Base-by-base conservation (phyloP, 345 rosid genomes). In the Syzygium jambos region DNA sequence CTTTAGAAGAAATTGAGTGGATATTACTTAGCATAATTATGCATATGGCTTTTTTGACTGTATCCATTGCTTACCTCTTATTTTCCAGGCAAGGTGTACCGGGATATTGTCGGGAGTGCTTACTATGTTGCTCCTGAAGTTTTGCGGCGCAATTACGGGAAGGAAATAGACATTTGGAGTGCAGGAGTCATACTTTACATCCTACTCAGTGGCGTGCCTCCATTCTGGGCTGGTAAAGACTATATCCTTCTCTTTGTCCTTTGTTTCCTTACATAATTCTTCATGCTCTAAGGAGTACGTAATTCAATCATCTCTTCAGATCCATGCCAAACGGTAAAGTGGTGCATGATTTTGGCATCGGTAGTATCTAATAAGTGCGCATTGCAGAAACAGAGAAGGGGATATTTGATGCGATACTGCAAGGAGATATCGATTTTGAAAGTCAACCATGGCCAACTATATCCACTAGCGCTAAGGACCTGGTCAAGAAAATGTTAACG, bases 121-220 rank as follows among this genome's bases (percentile, higher is more conserved):
- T 97, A 97, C 89, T 97, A 97, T 87, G 96, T 97, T 78, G 97
- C 99, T 90, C 99, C 99, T 63, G 98, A 97, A 90, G 96, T 97
- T 17, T 87, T 97, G 84, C 86, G 82, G 38, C 95, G 97, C 13
- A 93, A 88, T 86, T 96, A 96, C 59, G 98, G 99, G 57, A 96
- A 96, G 91, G 98, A 95, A 90, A 87, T 91, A n/a, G 98, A 97
- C 86, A 90, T 95, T 53, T 97, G 99, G 99, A 96, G 98, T 92
- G 99, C 96, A 51, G 99, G 98, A 89, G 90, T 95, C 63, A 94
- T 97, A 43, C 78, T 95, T 46, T 97, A 96, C 87, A 97, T 97
- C 88, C 93, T 97, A 73, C 98, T 98, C 88, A 94, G 98, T 77
- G 98, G 99, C 38, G 99, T 96, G 51, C 99, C 99, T 55, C 99